Evolutionary conservation across 2,329 filamentous ascomycete genomes (phyloP), one percentile per base, ranked within the genome.

Genomic region (Byssochlamys sp.): DNA sequence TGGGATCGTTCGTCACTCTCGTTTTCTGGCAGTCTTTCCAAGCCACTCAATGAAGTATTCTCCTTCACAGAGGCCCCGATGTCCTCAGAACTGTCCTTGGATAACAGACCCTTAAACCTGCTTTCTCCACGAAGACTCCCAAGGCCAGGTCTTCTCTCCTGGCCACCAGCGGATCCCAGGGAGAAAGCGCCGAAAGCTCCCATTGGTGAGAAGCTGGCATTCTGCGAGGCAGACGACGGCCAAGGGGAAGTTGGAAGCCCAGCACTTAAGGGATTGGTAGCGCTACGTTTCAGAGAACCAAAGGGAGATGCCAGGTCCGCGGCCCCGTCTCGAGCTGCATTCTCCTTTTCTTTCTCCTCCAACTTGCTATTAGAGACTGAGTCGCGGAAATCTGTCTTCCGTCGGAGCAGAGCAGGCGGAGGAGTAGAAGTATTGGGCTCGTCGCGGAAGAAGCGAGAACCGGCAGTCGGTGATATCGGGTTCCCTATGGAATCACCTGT

Each of bases 111-210:
- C 63, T 91, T 92, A 66, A 96, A 85, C 28, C 91, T 86, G 70
- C 91, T 96, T 69, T 90, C 89, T 2, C 88, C 85, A 58, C 87
- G 81, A 28, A 83, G 74, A 67, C 82, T 86, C 28, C 84, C 86
- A 66, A 87, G 83, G 9, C 80, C 80, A 28, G 82, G 69, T 64
- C 89, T 85, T 76, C 94, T 95, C 56, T 95, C 90, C 33, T 81
- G 79, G 29, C 78, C 75, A 2, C 82, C 73, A 53, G 76, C 74
- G 39, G 70, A 73, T 11, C 75, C 77, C 55, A 95, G 73, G n/a
- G 88, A 86, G 72, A 97, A 97, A 66, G 86, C 94, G 10, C 92
- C 92, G 73, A 99, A 99, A 25, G 86, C 86, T 33, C 92, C 91
- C 79, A 91, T 88, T 1, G 85, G 84, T 5, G 86, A 81, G 64